Conservation (phyloP, 2,329 filamentous ascomycete genomes). For the Trichoderma simmonsii region DNA sequence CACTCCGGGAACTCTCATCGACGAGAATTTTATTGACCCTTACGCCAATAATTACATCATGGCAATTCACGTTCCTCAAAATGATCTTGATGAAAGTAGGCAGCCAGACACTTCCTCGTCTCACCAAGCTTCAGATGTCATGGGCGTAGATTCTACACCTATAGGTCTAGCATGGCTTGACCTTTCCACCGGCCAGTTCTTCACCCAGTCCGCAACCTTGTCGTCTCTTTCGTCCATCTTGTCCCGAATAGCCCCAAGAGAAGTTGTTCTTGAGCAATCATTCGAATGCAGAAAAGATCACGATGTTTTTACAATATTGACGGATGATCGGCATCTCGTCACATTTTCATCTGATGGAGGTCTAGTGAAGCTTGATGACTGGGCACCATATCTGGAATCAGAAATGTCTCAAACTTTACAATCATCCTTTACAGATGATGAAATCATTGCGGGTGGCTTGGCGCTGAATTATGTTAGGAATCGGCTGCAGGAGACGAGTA, state of each 20-base stretch:
- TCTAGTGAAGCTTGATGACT: slow-evolving; percentile 56
- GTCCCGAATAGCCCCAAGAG: slow-evolving; percentile 76
- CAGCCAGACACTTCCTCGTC: neutral
- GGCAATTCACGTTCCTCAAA: slow-evolving; percentile 60
- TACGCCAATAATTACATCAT: slow-evolving; percentile 92
- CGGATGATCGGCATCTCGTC: slow-evolving; percentile 71
- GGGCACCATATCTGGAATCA: slow-evolving; percentile 74
- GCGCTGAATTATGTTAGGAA: slow-evolving; percentile 82
- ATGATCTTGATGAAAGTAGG: neutral
- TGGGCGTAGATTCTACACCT: slow-evolving; percentile 24
- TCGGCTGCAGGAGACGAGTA: slow-evolving; percentile 70
- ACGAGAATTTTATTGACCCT: slow-evolving; percentile 95
- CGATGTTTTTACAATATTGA: slow-evolving; percentile 63
- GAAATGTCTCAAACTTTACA: slow-evolving; percentile 55
- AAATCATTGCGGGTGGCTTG: slow-evolving; percentile 73
- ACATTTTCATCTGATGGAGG: slow-evolving; percentile 61
- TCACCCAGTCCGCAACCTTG: slow-evolving; percentile 72
- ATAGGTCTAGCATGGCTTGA: slow-evolving; percentile 92
- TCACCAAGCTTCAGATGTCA: neutral
- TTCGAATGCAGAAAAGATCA: slow-evolving; percentile 57
- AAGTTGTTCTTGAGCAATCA: slow-evolving; percentile 73
- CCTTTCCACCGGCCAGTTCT: slow-evolving; percentile 91
- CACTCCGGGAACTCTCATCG: slow-evolving; percentile 91
- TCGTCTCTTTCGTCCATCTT: slow-evolving; percentile 74
- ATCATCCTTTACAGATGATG: slow-evolving; percentile 60